These are phyloP conservation scores for Quercus mongolica DNA, from an alignment of 306 rosid genomes.

Conservation along the genomic window DNA sequence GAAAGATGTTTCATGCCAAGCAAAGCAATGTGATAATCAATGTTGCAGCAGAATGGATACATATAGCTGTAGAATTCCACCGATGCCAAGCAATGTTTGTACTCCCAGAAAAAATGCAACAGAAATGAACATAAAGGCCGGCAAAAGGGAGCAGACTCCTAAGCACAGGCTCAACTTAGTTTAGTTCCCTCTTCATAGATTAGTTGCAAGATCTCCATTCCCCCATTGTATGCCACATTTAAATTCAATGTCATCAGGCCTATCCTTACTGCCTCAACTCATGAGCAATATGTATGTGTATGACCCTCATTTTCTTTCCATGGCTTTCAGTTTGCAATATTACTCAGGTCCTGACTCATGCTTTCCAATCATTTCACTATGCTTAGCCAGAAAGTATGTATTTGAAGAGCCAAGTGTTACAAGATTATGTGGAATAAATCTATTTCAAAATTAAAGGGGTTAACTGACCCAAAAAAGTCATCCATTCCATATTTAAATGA, in stretches of 20 bases:
- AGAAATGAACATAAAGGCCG: neutral
- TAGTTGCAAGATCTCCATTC: neutral
- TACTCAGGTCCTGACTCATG: constrained; percentile 8
- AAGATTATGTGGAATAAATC: constrained; percentile 20
- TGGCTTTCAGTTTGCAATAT: neutral
- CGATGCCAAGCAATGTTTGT: neutral
- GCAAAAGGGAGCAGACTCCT: neutral
- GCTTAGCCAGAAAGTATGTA: constrained; percentile 3
- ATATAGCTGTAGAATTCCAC: neutral
- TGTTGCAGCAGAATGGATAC: neutral
- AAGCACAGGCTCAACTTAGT: neutral
- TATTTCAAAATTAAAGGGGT: constrained; percentile 24
- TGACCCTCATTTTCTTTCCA: neutral
- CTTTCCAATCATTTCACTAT: neutral
- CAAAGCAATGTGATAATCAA: neutral
- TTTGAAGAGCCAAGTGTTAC: constrained; percentile 6
- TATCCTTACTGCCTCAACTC: neutral
- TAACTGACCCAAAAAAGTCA: constrained; percentile 32
- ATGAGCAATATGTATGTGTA: neutral
- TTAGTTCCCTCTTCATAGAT: neutral
- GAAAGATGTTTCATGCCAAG: neutral
- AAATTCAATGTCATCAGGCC: neutral
- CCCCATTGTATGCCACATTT: neutral
- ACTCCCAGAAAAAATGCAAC: neutral
- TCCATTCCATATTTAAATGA: constrained; percentile 72